phyloP scores from a whole-genome alignment of 1,284 basidiomycete species.

The Acaromyces ingoldii region DNA sequence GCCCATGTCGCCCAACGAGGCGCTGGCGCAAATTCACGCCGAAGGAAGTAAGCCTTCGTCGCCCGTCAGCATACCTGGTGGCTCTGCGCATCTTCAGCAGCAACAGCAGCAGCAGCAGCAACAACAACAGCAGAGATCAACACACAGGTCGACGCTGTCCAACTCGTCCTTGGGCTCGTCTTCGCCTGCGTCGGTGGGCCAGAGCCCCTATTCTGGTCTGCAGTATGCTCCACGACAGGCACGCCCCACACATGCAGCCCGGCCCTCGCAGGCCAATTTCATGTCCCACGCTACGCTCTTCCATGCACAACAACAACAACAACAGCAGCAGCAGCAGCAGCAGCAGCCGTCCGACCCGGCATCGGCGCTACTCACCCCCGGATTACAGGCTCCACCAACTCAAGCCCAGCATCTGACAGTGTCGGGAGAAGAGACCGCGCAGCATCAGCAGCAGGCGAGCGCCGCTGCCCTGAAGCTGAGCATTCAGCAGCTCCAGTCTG shows the following conservation, averaged over 20 bases:
- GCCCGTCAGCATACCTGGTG: too few relatives aligned
- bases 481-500: constrained; percentile 16
- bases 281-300: neutral
- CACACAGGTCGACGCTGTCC: too few relatives aligned
- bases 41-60: too few relatives aligned
- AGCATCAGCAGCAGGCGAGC: neutral
- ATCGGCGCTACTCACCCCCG: too few relatives aligned
- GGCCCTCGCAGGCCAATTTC: neutral
- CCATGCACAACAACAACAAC: neutral
- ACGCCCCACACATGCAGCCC: neutral
- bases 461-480: neutral
- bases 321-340: neutral
- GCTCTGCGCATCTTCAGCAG: too few relatives aligned
- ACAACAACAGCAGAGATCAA: too few relatives aligned
- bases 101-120: too few relatives aligned
- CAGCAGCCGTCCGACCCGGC: neutral
- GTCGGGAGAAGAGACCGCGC: neutral
- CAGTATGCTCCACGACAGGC: constrained; percentile 5
- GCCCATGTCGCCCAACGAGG: too few relatives aligned
- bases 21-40: too few relatives aligned
- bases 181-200: too few relatives aligned
- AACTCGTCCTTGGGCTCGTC: too few relatives aligned
- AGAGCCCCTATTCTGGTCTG: neutral
- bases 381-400: too few relatives aligned
- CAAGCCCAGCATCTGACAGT: neutral